Base-by-base conservation (phyloP, 805 yeast species). In the Saccharomycopsis babjevae region DNA sequence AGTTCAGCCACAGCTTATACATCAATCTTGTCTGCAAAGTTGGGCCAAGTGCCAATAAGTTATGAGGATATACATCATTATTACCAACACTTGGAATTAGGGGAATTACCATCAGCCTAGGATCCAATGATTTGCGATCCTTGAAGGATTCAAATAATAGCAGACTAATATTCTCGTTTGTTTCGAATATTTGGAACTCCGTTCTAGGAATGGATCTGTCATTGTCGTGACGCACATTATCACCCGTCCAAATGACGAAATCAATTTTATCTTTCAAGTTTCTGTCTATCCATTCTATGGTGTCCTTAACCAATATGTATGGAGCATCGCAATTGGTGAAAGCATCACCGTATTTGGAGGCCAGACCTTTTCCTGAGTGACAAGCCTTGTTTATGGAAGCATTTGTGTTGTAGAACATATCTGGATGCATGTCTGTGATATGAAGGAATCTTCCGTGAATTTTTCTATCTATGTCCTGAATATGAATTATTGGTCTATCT, bases 211-310 rank as follows among this genome's bases (percentile, higher is more conserved):
- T 73, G 22, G 70, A 69, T 69, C 96, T 76, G 72, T 89, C 96
- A 67, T 85, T 87, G 70, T 89, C 96, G 70, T 89, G 96, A 60
- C 96, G 78, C 55, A 88, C 82, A 67, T 89, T 89, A 72, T 89
- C 97, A 38, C 97, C 97, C 0, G 96, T 89, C 96, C 96, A 89
- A 15, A 89, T 80, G 13, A 89, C 85, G 72, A 89, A 89, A 70
- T 89, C 97, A 57, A 89, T 84, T 65, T 89, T 83, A 70, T 88
- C 94, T 63, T 77, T 81, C 62, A 89, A 70, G 62, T 88, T 83
- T 13, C 76, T 75, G 22, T 77, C 71, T 1, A 89, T 74, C 94
- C 96, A 89, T 36, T 77, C 70, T 59, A 89, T 72, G 0, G 96
- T 88, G 18, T 77, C 77, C 10, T 83, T 75, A 71, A 86, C 82